Conservation (phyloP, 2,329 filamentous ascomycete species). For the Phialophora chinensis region DNA sequence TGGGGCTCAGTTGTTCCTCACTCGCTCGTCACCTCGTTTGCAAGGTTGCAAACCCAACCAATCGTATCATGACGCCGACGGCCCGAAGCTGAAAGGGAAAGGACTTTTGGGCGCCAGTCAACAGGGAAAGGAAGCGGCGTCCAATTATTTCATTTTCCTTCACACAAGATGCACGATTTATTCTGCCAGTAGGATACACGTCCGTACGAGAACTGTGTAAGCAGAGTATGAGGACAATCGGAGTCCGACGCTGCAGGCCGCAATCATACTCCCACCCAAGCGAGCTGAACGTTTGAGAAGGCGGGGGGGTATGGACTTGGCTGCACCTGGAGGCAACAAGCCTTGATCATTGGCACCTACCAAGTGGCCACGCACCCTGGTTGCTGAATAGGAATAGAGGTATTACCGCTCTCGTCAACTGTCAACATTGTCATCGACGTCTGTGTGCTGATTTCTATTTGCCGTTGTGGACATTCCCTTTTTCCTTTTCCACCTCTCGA, state of each 20-base stretch:
- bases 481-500: slow-evolving; percentile 66
- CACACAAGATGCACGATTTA: background rate
- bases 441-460: background rate
- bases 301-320: background rate
- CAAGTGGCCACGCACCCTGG: background rate
- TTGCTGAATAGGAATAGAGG: slow-evolving; percentile 8
- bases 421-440: background rate
- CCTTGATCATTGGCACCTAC: background rate
- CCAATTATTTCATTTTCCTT: background rate
- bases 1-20: background rate
- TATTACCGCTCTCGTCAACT: background rate
- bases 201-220: background rate
- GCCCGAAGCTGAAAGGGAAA: background rate
- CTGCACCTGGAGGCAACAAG: background rate
- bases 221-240: background rate
- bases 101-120: background rate
- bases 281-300: background rate
- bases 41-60: background rate
- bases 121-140: background rate
- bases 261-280: background rate
- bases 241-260: background rate
- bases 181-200: background rate
- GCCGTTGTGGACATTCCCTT: slow-evolving; percentile 14
- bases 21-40: background rate
- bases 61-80: background rate